phyloP scores from a whole-genome alignment of 2,329 filamentous ascomycete genomes.

The Aspergillus novoparasiticus region DNA sequence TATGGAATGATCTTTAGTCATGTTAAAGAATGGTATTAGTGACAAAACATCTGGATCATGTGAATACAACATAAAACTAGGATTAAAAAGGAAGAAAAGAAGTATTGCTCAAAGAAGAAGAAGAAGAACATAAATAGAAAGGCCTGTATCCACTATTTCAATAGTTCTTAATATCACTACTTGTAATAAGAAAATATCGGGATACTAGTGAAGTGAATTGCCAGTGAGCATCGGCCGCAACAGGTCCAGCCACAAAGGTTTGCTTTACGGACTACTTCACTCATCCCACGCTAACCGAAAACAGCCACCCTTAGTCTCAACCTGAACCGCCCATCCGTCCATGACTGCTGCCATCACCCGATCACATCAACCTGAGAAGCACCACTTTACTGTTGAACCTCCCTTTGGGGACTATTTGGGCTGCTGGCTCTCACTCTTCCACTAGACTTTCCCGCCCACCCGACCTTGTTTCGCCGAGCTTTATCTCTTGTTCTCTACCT shows the following conservation, averaged over 20 bases:
- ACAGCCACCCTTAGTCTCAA: constrained; percentile 45
- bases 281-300: constrained; percentile 43
- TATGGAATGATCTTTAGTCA: background rate
- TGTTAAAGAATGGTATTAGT: background rate
- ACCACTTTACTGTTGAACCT: constrained; percentile 24
- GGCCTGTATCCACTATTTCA: background rate
- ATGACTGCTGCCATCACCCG: constrained; percentile 34
- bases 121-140: background rate
- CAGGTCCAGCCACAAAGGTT: constrained; percentile 26
- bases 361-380: constrained; percentile 33
- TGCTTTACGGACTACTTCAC: constrained; percentile 19
- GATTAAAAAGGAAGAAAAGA: background rate
- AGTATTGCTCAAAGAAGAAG: background rate
- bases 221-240: background rate
- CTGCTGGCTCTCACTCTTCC: constrained; percentile 22
- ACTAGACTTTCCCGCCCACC: constrained; percentile 16
- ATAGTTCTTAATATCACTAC: background rate
- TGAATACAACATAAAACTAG: background rate
- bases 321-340: constrained; percentile 38
- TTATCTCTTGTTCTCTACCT: constrained; percentile 26
- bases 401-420: constrained; percentile 32
- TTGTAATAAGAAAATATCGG: background rate
- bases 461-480: constrained; percentile 21
- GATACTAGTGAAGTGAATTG: background rate
- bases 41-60: background rate